A percentile compares a stretch with the other conserved stretches of the same genome.
Evolutionary conservation across 2,329 filamentous ascomycete genomes (phyloP).

Genomic region (Pseudogymnoascus sp.): DNA sequence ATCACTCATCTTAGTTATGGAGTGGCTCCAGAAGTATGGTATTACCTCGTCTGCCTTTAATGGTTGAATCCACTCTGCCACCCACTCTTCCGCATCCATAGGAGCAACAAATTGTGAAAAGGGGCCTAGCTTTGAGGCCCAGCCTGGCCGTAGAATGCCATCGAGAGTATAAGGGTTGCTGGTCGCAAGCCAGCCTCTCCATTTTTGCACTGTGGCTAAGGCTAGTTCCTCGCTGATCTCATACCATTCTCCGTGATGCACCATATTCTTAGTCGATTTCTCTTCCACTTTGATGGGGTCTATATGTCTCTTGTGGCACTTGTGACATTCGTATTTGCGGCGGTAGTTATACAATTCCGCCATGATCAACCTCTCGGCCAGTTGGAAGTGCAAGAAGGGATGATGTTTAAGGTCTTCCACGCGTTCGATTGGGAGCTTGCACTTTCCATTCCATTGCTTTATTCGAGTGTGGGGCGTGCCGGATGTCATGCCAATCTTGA

Average conservation of each 20-base stretch:
- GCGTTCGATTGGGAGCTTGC: background rate
- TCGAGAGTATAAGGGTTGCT: background rate
- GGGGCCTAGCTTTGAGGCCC: background rate
- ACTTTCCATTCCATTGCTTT: background rate
- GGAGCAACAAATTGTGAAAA: too few species aligned
- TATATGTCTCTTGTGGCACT: background rate
- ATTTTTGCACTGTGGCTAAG: background rate
- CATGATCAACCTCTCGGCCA: background rate
- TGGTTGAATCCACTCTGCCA: background rate
- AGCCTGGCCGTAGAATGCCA: background rate
- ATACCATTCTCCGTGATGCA: background rate
- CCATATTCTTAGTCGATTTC: background rate
- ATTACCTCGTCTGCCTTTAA: background rate
- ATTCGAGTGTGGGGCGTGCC: background rate
- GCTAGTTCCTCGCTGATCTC: background rate
- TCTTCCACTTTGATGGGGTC: background rate
- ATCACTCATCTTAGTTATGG: background rate
- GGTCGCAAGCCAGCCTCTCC: background rate
- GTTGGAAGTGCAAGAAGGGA: background rate
- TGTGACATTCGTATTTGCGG: background rate
- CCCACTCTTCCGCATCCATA: background rate
- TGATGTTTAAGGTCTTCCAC: background rate
- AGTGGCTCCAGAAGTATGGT: background rate
- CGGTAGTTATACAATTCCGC: background rate
- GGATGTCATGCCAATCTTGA: background rate